These are phyloP conservation scores for Citrus australasica DNA, from an alignment of 345 rosid genomes.

Conservation along the genomic window DNA sequence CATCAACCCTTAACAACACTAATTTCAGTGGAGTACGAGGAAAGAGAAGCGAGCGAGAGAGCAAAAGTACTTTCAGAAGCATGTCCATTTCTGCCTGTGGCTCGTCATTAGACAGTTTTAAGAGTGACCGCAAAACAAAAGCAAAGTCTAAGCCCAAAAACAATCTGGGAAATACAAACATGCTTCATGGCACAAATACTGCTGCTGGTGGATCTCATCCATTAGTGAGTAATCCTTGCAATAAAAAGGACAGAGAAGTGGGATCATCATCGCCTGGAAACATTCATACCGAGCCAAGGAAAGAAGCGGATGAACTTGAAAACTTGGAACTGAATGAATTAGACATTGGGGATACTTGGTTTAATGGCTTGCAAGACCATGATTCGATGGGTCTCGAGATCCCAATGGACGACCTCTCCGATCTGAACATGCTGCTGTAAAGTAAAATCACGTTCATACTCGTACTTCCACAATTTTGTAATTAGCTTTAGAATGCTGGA, in stretches of 20 bases:
- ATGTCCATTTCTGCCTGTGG: constrained; percentile 25
- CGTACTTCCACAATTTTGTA: not conserved
- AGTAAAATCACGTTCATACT: not conserved
- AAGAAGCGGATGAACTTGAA: constrained; percentile 44
- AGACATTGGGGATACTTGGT: constrained; percentile 38
- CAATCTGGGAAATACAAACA: constrained; percentile 28
- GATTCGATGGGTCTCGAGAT: constrained; percentile 76
- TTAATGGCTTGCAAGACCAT: constrained; percentile 69
- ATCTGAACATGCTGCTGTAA: constrained; percentile 39
- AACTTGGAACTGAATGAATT: constrained; percentile 51
- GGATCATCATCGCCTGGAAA: constrained; percentile 14
- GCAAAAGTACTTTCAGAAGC: constrained; percentile 32
- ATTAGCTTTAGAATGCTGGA: not conserved
- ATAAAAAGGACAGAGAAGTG: constrained; percentile 10
- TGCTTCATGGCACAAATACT: constrained; percentile 16
- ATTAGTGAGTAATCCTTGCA: constrained; percentile 6
- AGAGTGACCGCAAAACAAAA: constrained; percentile 42
- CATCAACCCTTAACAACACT: constrained; percentile 42
- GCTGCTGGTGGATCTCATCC: constrained; percentile 20
- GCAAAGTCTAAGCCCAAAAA: constrained; percentile 62
- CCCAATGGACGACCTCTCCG: constrained; percentile 91
- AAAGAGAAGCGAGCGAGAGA: constrained; percentile 52
- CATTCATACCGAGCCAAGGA: constrained; percentile 16
- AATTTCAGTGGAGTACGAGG: constrained; percentile 46
- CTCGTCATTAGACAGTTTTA: constrained; percentile 19